These are phyloP conservation scores for Talaromyces nanjingensis DNA, from an alignment of 495 filamentous ascomycete species.

Conservation along the genomic window DNA sequence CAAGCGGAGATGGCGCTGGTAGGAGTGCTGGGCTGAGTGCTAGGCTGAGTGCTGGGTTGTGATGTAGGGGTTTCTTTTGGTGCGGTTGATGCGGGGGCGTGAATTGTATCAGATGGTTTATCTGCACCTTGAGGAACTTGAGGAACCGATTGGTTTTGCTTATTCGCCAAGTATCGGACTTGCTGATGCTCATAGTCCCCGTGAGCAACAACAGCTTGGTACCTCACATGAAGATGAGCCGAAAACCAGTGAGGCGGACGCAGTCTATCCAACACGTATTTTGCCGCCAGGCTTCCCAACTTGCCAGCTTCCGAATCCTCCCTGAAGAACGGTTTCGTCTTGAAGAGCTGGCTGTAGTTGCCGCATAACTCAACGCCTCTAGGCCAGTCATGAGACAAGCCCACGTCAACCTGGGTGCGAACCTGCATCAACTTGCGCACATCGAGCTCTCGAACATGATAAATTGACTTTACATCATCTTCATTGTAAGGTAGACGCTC, in stretches of 20 bases:
- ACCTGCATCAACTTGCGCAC: slow-evolving; percentile 82
- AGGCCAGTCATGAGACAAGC: slow-evolving; percentile 95
- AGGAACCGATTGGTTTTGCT: not conserved
- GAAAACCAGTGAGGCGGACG: slow-evolving; percentile 88
- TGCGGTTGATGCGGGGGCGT: not conserved
- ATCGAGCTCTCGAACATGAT: slow-evolving; percentile 87
- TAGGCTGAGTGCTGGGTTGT: not conserved
- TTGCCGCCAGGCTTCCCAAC: slow-evolving; percentile 72
- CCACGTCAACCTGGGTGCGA: slow-evolving; percentile 75
- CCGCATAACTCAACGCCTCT: slow-evolving; percentile 69
- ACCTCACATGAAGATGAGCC: slow-evolving; percentile 87
- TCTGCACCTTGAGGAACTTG: slow-evolving; percentile 1
- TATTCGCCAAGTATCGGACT: not conserved
- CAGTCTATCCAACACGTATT: slow-evolving; percentile 69
- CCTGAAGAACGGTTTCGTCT: slow-evolving; percentile 63
- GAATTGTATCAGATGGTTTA: not conserved
- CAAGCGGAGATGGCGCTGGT: slow-evolving; percentile 16
- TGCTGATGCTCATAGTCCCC: slow-evolving; percentile 21
- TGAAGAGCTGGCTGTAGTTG: slow-evolving; percentile 54
- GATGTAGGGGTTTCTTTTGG: not conserved
- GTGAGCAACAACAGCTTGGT: slow-evolving; percentile 64
- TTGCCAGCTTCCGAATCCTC: slow-evolving; percentile 64
- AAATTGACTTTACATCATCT: slow-evolving; percentile 68
- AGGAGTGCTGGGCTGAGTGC: not conserved
- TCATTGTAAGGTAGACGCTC: slow-evolving; percentile 81